Percentiles rank a stretch among this genome's conserved stretches.
These are phyloP conservation scores for Populus pruinosa DNA, from an alignment of 345 rosid genomes.

Conservation along the genomic window DNA sequence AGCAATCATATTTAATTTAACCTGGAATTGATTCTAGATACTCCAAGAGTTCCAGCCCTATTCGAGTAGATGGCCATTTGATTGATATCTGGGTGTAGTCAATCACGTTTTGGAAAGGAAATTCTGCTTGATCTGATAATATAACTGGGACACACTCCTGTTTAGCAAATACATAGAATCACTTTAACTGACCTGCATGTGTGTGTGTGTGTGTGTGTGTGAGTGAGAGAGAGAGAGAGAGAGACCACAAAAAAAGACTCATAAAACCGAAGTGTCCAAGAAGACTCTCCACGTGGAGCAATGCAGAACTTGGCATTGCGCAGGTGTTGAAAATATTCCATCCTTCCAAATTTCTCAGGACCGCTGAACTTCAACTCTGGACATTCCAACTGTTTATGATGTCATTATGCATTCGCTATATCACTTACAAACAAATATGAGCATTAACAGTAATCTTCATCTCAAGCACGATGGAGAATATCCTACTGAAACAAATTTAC, in stretches of 20 bases:
- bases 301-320: conserved; percentile 92
- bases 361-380: conserved; percentile 94
- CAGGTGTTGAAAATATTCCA: conserved; percentile 85
- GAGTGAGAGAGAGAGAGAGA: conserved; percentile 24
- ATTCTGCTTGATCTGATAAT: conserved; percentile 81
- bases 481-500: background rate
- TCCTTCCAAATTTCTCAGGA: conserved; percentile 68
- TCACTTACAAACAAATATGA: background rate
- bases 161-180: conserved; percentile 12
- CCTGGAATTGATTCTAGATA: conserved; percentile 76
- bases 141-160: conserved; percentile 98
- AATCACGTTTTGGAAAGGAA: conserved; percentile 88
- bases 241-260: conserved; percentile 92
- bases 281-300: conserved; percentile 96
- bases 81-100: conserved; percentile 77
- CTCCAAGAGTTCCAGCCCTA: conserved; percentile 71
- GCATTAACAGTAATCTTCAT: background rate
- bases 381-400: conserved; percentile 77
- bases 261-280: conserved; percentile 96
- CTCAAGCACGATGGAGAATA: background rate
- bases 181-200: background rate
- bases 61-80: conserved; percentile 88
- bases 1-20: background rate
- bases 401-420: conserved; percentile 19
- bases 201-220: background rate